These are phyloP conservation scores for Lepraria neglecta DNA, from an alignment of 495 filamentous ascomycete genomes.

Conservation along the genomic window DNA sequence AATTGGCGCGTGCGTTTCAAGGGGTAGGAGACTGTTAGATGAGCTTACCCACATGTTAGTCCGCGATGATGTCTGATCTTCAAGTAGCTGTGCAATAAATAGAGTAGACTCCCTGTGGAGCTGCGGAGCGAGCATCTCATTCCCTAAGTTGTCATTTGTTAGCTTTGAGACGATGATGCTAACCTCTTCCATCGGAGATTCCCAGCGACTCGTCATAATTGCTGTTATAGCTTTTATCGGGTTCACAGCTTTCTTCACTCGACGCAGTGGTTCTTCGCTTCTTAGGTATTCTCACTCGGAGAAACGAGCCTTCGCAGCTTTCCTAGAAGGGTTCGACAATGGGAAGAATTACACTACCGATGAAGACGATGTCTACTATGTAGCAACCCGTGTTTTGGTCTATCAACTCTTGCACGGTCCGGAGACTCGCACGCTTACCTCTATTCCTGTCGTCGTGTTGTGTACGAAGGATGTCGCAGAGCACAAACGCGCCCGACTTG, in stretches of 20 bases:
- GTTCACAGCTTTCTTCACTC: neutral
- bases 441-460: conserved; percentile 7
- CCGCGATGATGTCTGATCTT: too few species aligned
- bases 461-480: neutral
- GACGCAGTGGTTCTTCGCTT: neutral
- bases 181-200: neutral
- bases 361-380: conserved; percentile 1
- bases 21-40: too few species aligned
- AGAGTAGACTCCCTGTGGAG: too few species aligned
- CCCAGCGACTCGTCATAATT: neutral
- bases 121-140: too few species aligned
- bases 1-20: too few species aligned
- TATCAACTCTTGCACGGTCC: neutral
- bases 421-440: neutral
- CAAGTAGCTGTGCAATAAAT: too few species aligned
- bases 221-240: neutral
- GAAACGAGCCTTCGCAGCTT: neutral
- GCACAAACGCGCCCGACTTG: conserved; percentile 2
- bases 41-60: too few species aligned
- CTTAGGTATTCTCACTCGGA: neutral
- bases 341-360: neutral
- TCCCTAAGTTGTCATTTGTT: neutral
- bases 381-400: conserved; percentile 5
- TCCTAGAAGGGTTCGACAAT: neutral
- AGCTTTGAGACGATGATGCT: neutral